Evolutionary conservation across 257 asterid genomes (phyloP).

Genomic region (Solanum appendiculatum): DNA sequence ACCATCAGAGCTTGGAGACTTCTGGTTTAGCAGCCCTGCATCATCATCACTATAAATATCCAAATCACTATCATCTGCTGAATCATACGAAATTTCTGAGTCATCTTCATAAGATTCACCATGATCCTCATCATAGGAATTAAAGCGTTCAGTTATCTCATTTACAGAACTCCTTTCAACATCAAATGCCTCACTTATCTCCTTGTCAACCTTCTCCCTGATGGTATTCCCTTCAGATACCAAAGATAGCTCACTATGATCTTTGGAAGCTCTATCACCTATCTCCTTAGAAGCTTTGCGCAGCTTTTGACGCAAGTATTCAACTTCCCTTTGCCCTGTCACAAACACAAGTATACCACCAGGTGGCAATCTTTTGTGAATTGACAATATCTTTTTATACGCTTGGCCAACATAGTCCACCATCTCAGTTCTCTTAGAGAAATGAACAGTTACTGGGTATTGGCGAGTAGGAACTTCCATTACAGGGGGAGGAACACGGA

Average conservation of each 20-base stretch:
- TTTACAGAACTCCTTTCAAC: conserved; percentile 31
- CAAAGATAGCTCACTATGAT: conserved; percentile 15
- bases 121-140: conserved; percentile 45
- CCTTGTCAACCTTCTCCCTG: conserved; percentile 47
- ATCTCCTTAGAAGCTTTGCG: conserved; percentile 51
- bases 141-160: conserved; percentile 63
- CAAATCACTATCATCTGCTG: conserved; percentile 72
- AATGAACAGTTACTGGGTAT: conserved; percentile 75
- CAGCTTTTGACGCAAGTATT: conserved; percentile 61
- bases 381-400: conserved; percentile 68
- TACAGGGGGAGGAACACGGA: conserved; percentile 65
- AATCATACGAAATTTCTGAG: conserved; percentile 48
- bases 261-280: conserved; percentile 19
- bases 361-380: conserved; percentile 85
- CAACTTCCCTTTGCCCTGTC: conserved; percentile 93
- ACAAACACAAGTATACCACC: conserved; percentile 96
- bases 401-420: conserved; percentile 89
- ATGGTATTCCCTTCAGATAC: conserved; percentile 20
- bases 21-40: conserved; percentile 24
- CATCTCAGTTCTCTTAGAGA: conserved; percentile 74
- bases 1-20: conserved; percentile 21
- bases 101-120: conserved; percentile 43
- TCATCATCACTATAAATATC: conserved; percentile 41
- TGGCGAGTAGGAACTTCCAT: conserved; percentile 87
- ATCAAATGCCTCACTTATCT: conserved; percentile 76